phyloP scores from a whole-genome alignment of 805 yeast species.

The Schizosaccharomyces osmophilus region DNA sequence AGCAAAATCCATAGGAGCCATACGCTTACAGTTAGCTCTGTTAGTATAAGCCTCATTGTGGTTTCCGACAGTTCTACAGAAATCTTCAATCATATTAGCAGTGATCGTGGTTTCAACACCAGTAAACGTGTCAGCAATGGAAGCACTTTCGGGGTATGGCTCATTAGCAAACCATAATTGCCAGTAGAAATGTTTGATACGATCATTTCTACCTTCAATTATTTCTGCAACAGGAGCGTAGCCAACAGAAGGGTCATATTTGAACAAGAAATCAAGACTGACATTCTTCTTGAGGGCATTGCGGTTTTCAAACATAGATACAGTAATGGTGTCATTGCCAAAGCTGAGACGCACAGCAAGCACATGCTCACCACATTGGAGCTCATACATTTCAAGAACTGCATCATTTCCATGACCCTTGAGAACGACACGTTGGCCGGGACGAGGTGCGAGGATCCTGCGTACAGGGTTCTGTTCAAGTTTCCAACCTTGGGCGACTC shows the following conservation, averaged over 20 bases:
- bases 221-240: conserved; percentile 83
- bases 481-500: conserved; percentile 65
- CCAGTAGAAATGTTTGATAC: conserved; percentile 95
- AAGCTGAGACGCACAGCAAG: neutral
- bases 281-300: conserved; percentile 57
- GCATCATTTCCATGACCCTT: conserved; percentile 18
- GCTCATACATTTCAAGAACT: neutral
- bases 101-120: conserved; percentile 49
- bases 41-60: conserved; percentile 86
- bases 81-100: conserved; percentile 59
- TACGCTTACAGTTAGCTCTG: conserved; percentile 50
- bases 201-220: conserved; percentile 68
- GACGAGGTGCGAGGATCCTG: conserved; percentile 54
- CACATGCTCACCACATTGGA: neutral
- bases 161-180: conserved; percentile 67
- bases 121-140: conserved; percentile 42
- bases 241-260: conserved; percentile 66
- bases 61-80: conserved; percentile 93
- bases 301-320: conserved; percentile 44
- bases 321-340: conserved; percentile 28
- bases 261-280: conserved; percentile 54
- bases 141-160: conserved; percentile 28
- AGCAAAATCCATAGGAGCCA: conserved; percentile 98
- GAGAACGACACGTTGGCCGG: conserved; percentile 39
- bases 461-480: conserved; percentile 59